Base-by-base conservation (phyloP, 2,329 filamentous ascomycete genomes). In the Graphiopsis chlorocephala region DNA sequence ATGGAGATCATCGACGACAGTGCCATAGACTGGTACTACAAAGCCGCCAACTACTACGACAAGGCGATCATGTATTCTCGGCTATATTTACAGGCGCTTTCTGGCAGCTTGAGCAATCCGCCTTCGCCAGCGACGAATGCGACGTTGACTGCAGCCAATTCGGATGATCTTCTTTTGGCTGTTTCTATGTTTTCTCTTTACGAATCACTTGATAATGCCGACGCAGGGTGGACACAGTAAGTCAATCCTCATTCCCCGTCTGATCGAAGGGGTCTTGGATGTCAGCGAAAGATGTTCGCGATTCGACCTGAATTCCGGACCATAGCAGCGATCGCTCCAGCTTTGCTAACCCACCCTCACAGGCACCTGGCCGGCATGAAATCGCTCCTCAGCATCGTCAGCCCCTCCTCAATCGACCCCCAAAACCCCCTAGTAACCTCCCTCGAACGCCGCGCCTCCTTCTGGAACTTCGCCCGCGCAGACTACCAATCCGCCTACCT, bases 121-220 rank as follows among this genome's bases (percentile, higher is more conserved):
- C 65, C 70, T 3, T 68, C 71, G 17, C 66, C 70, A 3, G 66
- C 70, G n/a, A 69, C 66, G 12, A 71, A 72, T 5, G 68, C 66
- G 20, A 67, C 66, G 3, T 67, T 71, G 20, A 59, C 64, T 14
- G 63, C 68, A 3, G 79, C 78, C 47, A 82, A 80, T 67, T 78
- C 82, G 1, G 86, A 88, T 67, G 86, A 89, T 64, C 80, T 88
- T 1, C 78, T 89, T 17, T 85, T 87, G 4, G 86, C 87, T 1
- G 86, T 87, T 1, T 86, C 87, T 1, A 89, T 90, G 14, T 78
- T 90, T 10, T 89, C 86, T 61, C 82, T 87, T 0, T 89, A 89
- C 72, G 88, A 90, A 67, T 86, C 88, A 55, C 78, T 90, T 23
- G 86, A 89, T 72, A 85, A 85, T 4, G 86, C 86, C 1, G 84